Evolutionary conservation across 2,329 filamentous ascomycete genomes (phyloP).

Genomic region (Xylariaceae sp.): DNA sequence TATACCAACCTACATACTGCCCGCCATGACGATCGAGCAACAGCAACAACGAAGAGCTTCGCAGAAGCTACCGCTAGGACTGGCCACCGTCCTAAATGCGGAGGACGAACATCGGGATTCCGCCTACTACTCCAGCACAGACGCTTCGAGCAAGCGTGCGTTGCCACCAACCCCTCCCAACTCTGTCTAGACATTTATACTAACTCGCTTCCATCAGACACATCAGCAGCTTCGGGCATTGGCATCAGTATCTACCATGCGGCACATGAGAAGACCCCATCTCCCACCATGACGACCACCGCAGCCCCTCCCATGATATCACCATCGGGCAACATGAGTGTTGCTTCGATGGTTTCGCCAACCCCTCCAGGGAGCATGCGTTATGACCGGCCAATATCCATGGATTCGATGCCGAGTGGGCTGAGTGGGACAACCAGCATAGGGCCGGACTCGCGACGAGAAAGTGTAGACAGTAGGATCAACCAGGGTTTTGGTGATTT

Average conservation of each 20-base stretch:
- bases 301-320: conserved; percentile 50
- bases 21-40: conserved; percentile 35
- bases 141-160: conserved; percentile 48
- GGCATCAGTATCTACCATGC: conserved; percentile 44
- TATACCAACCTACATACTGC: neutral
- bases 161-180: conserved; percentile 16
- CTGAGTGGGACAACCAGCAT: conserved; percentile 33
- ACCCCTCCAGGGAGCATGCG: conserved; percentile 44
- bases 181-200: conserved; percentile 16
- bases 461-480: conserved; percentile 75
- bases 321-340: conserved; percentile 58
- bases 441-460: conserved; percentile 55
- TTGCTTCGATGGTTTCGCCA: conserved; percentile 60
- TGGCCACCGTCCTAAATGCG: conserved; percentile 47
- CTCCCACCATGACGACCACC: conserved; percentile 49
- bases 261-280: conserved; percentile 56
- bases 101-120: conserved; percentile 48
- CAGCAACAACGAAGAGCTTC: conserved; percentile 31
- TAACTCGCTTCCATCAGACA: conserved; percentile 33
- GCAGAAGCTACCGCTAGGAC: conserved; percentile 43
- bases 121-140: conserved; percentile 46
- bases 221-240: conserved; percentile 41
- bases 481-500: conserved; percentile 66
- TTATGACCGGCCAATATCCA: conserved; percentile 39
- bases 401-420: conserved; percentile 36